Conservation (phyloP, 139 green algal species). For the Chlamydomonas sphaeroides region DNA sequence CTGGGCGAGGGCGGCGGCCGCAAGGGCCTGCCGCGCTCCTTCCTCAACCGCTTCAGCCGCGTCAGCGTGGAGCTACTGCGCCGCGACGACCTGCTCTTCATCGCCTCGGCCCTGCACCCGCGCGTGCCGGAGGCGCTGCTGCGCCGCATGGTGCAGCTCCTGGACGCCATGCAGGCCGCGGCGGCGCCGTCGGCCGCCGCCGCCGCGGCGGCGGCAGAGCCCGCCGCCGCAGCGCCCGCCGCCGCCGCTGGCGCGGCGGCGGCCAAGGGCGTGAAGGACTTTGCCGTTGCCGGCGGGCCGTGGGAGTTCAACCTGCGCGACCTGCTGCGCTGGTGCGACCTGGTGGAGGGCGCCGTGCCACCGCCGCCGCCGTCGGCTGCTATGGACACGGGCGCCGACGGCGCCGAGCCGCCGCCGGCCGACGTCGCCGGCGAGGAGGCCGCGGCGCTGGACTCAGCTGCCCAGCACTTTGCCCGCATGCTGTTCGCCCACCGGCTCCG, state of each 20-base stretch:
- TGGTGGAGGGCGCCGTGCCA: slow-evolving; percentile 66
- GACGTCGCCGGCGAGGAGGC: not conserved
- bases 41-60: slow-evolving; percentile 97
- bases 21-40: slow-evolving; percentile 95
- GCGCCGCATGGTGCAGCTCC: slow-evolving; percentile 83
- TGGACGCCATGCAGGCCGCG: slow-evolving; percentile 72
- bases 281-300: slow-evolving; percentile 83
- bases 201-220: too few species aligned
- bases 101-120: slow-evolving; percentile 78
- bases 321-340: slow-evolving; percentile 95
- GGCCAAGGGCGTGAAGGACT: slow-evolving; percentile 44
- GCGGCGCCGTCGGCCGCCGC: not conserved
- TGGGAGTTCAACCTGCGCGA: slow-evolving; percentile 99
- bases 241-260: not conserved
- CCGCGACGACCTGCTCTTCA: slow-evolving; percentile 81
- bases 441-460: slow-evolving; percentile 59
- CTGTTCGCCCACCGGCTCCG: slow-evolving; percentile 89
- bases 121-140: slow-evolving; percentile 66
- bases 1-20: slow-evolving; percentile 92
- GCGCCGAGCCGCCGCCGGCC: not conserved
- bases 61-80: slow-evolving; percentile 90
- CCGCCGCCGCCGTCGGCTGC: slow-evolving; percentile 25
- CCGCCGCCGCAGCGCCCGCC: slow-evolving; percentile 14
- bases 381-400: slow-evolving; percentile 11
- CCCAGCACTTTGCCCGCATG: slow-evolving; percentile 73